Evolutionary conservation across 1,284 basidiomycete species (phyloP).

Genomic region (Puccinia triticina): DNA sequence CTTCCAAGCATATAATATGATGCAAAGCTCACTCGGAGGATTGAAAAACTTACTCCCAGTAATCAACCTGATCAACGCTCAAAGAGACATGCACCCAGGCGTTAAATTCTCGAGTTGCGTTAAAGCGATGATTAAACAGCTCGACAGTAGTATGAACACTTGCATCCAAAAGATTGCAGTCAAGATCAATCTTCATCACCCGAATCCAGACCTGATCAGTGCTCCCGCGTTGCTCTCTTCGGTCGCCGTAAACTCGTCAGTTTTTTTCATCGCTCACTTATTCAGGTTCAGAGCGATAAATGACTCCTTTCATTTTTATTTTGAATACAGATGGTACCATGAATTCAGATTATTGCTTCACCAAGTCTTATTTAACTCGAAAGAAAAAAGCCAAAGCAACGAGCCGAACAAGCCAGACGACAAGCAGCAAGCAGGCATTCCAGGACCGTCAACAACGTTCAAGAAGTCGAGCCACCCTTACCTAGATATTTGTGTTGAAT

Average conservation of each 20-base stretch:
- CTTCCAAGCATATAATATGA: background rate
- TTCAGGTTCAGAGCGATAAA: background rate
- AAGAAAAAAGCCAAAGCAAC: constrained; percentile 1
- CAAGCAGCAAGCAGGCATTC: background rate
- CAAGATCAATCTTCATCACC: constrained; percentile 4
- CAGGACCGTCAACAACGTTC: background rate
- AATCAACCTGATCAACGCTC: constrained; percentile 8
- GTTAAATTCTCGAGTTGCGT: constrained; percentile 9
- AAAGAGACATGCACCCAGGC: background rate
- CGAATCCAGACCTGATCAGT: background rate
- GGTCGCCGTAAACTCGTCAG: background rate
- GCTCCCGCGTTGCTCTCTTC: background rate
- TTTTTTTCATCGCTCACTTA: background rate
- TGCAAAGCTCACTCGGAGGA: constrained; percentile 13
- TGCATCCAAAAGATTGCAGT: background rate
- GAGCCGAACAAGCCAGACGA: background rate
- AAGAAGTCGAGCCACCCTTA: constrained; percentile 6
- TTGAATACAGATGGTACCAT: constrained; percentile 30
- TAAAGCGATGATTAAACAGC: constrained; percentile 22
- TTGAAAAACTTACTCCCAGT: constrained; percentile 26
- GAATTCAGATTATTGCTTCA: constrained; percentile 35
- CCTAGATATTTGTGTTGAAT: constrained; percentile 30
- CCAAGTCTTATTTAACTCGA: constrained; percentile 26
- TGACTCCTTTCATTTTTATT: constrained; percentile 16
- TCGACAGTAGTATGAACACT: constrained; percentile 31